Conservation (phyloP, 257 asterid genomes). For the Nicotiana benthamiana region DNA sequence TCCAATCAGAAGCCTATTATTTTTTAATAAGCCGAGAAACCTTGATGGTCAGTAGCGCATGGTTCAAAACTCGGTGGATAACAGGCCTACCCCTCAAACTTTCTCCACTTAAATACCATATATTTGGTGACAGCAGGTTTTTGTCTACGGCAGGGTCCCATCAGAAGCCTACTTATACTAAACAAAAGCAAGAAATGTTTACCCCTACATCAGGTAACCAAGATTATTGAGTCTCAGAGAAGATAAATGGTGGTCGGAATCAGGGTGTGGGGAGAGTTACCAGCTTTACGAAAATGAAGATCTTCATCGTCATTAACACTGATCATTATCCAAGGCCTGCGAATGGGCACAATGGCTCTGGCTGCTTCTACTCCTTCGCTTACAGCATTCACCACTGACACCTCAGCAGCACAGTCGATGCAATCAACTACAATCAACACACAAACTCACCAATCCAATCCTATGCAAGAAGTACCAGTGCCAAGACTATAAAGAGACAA, state of each 20-base stretch:
- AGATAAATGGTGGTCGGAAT: background rate
- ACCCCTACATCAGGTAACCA: background rate
- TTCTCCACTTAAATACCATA: background rate
- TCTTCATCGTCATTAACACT: slow-evolving; percentile 86
- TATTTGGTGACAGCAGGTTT: background rate
- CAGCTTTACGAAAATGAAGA: slow-evolving; percentile 93
- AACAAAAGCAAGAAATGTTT: background rate
- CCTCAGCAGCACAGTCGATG: slow-evolving; percentile 96
- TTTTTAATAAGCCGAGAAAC: background rate
- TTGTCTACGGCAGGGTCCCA: background rate
- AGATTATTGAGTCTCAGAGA: background rate
- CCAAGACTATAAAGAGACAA: background rate
- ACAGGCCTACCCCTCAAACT: background rate
- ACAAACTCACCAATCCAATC: background rate
- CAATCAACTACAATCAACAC: slow-evolving; percentile 58
- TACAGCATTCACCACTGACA: slow-evolving; percentile 76
- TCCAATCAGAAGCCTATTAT: background rate
- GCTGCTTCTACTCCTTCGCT: slow-evolving; percentile 86
- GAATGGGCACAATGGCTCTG: slow-evolving; percentile 47
- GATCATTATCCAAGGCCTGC: slow-evolving; percentile 97
- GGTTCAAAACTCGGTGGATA: background rate
- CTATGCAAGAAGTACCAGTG: background rate
- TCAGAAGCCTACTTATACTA: background rate
- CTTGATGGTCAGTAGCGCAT: background rate
- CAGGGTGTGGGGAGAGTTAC: slow-evolving; percentile 16